Percentiles rank a stretch among this genome's conserved stretches.
phyloP scores from a whole-genome alignment of 129 eudicot genomes.

The Lonicera japonica region DNA sequence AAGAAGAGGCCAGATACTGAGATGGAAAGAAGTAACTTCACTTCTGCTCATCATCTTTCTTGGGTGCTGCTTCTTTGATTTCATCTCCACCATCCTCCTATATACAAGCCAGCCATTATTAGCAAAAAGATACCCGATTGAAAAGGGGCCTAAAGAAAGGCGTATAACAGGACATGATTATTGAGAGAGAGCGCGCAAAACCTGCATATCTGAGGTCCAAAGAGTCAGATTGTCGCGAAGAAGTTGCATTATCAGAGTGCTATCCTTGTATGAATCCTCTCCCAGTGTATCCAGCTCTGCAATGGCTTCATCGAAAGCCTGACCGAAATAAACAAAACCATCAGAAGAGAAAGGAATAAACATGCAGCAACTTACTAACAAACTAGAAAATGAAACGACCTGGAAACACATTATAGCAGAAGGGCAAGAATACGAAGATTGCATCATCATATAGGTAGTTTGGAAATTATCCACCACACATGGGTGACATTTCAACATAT shows the following conservation, averaged over 20 bases:
- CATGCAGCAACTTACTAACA: background rate
- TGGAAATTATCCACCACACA: too few species aligned
- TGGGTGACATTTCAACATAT: too few species aligned
- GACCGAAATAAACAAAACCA: slow-evolving; percentile 6
- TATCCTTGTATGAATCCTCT: slow-evolving; percentile 74
- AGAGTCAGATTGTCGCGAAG: slow-evolving; percentile 67
- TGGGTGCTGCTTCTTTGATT: slow-evolving; percentile 55
- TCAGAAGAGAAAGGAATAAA: background rate
- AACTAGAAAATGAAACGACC: background rate
- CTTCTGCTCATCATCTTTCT: slow-evolving; percentile 45
- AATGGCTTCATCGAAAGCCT: slow-evolving; percentile 86
- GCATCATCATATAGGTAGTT: background rate
- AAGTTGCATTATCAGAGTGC: slow-evolving; percentile 81
- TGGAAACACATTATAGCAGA: background rate
- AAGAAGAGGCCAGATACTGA: slow-evolving; percentile 18
- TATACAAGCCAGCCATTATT: background rate
- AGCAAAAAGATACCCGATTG: slow-evolving; percentile 1
- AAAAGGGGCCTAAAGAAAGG: background rate
- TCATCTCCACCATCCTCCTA: slow-evolving; percentile 79
- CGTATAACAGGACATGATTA: background rate
- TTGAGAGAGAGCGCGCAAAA: slow-evolving; percentile 1
- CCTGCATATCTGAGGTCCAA: slow-evolving; percentile 88
- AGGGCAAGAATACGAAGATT: background rate
- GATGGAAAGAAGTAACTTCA: slow-evolving; percentile 15
- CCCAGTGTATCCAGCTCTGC: slow-evolving; percentile 76